Evolutionary conservation across 2,329 filamentous ascomycete genomes (phyloP).

Genomic region (Trichoderma sp.): DNA sequence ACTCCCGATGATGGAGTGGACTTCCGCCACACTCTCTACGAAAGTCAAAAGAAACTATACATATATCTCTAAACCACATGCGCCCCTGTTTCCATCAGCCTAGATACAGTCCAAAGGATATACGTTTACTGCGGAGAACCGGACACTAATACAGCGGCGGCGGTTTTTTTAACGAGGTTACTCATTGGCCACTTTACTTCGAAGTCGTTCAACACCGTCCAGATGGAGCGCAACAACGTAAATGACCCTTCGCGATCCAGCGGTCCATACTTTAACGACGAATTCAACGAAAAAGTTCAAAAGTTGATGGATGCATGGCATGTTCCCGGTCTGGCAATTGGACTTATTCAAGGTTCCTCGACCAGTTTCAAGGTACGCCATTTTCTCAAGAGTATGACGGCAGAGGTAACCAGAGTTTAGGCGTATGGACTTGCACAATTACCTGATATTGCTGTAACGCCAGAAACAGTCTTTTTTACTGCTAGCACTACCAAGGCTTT

Average conservation of each 20-base stretch:
- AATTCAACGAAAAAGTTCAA: not conserved
- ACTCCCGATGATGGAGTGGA: not conserved
- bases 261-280: not conserved
- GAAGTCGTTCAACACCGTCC: not conserved
- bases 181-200: not conserved
- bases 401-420: not conserved
- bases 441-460: not conserved
- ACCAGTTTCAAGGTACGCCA: not conserved
- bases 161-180: not conserved
- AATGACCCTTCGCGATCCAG: not conserved
- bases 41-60: not conserved
- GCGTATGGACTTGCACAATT: not conserved
- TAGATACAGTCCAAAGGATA: not conserved
- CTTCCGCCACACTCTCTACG: not conserved
- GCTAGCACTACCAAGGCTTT: not conserved
- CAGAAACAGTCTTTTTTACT: not conserved
- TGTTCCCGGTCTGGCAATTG: not conserved
- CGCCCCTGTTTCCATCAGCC: not conserved
- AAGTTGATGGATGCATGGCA: not conserved
- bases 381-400: not conserved
- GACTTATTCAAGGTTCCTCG: not conserved
- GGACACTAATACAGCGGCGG: not conserved
- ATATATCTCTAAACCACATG: not conserved
- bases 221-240: not conserved
- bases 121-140: not conserved